These are phyloP conservation scores for Colletotrichum sp. DNA, from an alignment of 2,329 filamentous ascomycete genomes.

Conservation along the genomic window DNA sequence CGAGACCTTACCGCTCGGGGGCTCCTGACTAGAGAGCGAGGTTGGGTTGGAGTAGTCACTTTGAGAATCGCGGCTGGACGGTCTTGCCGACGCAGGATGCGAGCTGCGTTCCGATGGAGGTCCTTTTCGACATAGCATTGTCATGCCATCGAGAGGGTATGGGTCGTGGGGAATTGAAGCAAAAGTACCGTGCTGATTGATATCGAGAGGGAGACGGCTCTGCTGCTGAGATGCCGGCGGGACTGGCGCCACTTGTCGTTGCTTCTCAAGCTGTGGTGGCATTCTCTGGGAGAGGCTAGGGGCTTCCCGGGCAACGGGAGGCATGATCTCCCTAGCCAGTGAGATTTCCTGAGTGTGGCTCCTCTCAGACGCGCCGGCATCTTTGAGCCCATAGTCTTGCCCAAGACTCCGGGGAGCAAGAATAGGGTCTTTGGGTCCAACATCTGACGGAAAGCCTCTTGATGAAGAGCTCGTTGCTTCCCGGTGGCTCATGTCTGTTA, in stretches of 20 bases:
- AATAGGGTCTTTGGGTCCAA: not conserved
- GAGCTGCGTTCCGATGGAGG: constrained; percentile 60
- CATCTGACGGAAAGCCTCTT: not conserved
- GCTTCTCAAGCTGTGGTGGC: not conserved
- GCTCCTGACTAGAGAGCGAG: constrained; percentile 86
- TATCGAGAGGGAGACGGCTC: constrained; percentile 46
- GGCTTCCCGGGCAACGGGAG: constrained; percentile 53
- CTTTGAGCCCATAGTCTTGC: not conserved
- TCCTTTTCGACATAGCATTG: constrained; percentile 88
- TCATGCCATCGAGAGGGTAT: constrained; percentile 95
- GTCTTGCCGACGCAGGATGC: constrained; percentile 65
- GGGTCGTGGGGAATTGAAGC: constrained; percentile 85
- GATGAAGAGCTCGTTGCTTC: not conserved
- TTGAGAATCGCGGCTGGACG: constrained; percentile 84
- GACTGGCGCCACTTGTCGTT: not conserved
- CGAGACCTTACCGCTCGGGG: constrained; percentile 74
- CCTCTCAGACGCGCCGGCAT: not conserved
- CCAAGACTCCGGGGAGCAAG: not conserved
- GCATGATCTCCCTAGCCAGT: constrained; percentile 53
- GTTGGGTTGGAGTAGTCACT: constrained; percentile 92
- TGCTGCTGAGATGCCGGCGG: constrained; percentile 27
- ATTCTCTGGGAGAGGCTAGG: constrained; percentile 57
- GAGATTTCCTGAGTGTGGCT: constrained; percentile 72
- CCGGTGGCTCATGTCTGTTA: not conserved
- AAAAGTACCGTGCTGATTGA: constrained; percentile 64